A percentile compares a stretch with the other conserved stretches of the same genome.
These are phyloP conservation scores for Yarrowia sp. DNA, from an alignment of 805 yeast genomes.

Conservation along the genomic window DNA sequence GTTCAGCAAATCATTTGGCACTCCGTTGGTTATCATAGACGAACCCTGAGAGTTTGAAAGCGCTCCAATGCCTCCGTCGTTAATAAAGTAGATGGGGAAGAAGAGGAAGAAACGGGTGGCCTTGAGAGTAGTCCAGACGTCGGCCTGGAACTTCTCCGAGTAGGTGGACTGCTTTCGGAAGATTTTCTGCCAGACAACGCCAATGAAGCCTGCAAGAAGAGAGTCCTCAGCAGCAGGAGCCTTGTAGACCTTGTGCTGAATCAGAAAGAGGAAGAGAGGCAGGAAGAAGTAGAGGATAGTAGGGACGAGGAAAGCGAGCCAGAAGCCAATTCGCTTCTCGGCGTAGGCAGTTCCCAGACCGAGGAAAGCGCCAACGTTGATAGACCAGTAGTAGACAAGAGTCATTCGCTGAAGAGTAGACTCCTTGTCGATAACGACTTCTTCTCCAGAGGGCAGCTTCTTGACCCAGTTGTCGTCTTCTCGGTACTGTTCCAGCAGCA, in stretches of 20 bases:
- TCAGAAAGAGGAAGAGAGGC: background rate
- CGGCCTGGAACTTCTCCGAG: background rate
- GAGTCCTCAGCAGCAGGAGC: background rate
- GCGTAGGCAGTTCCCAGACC: background rate
- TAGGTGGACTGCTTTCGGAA: background rate
- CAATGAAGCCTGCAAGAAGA: background rate
- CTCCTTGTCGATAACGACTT: background rate
- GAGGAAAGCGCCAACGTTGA: background rate
- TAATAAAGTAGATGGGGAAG: constrained; percentile 5
- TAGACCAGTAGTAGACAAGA: background rate
- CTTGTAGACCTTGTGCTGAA: background rate
- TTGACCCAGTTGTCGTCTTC: constrained; percentile 1
- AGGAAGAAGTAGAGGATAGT: background rate
- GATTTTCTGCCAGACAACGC: background rate
- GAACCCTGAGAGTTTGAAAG: background rate
- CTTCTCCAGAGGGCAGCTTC: background rate
- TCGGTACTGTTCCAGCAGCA: background rate
- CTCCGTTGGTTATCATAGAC: background rate
- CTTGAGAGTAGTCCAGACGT: background rate
- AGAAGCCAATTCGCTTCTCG: background rate
- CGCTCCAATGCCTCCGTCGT: background rate
- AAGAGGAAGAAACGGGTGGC: background rate
- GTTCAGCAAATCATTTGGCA: background rate
- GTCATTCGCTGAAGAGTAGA: background rate
- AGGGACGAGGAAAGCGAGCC: background rate